Percentiles rank a stretch among this genome's conserved stretches.
Evolutionary conservation across 352 stramenopile species (phyloP).

Genomic region (Globisporangium heterothallicum): DNA sequence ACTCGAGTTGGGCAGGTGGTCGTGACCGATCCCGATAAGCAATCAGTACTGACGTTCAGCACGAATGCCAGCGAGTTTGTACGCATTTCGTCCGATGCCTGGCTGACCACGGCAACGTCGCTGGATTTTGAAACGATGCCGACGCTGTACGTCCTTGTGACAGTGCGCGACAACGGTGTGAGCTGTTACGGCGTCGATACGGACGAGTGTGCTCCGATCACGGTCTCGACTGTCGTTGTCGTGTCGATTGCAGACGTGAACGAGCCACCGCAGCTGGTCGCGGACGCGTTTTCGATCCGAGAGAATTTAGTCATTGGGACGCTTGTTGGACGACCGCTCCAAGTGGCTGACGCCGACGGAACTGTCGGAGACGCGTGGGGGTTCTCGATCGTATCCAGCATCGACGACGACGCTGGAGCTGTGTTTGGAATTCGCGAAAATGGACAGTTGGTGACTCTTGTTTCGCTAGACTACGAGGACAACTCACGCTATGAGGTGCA

Average conservation of each 20-base stretch:
- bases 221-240: conserved; percentile 1
- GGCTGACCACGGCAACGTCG: background rate
- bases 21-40: conserved; percentile 33
- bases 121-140: conserved; percentile 41
- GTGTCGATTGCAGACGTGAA: conserved; percentile 31
- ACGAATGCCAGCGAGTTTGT: conserved; percentile 33
- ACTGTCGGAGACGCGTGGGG: conserved; percentile 17
- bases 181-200: conserved; percentile 15
- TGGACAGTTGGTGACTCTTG: conserved; percentile 35
- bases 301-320: conserved; percentile 42
- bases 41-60: conserved; percentile 16
- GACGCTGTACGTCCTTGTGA: conserved; percentile 24
- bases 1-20: conserved; percentile 32
- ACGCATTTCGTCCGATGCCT: conserved; percentile 9
- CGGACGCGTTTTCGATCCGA: conserved; percentile 17
- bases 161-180: conserved; percentile 31
- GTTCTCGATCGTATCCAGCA: conserved; percentile 23
- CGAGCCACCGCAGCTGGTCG: conserved; percentile 29
- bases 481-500: background rate
- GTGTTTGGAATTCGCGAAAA: conserved; percentile 37
- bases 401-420: conserved; percentile 8
- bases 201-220: conserved; percentile 1
- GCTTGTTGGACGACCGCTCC: conserved; percentile 35
- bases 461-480: conserved; percentile 33
- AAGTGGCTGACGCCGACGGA: conserved; percentile 38